These are phyloP conservation scores for Chaetomiaceae sp. DNA, from an alignment of 2,329 filamentous ascomycete genomes.

Conservation along the genomic window DNA sequence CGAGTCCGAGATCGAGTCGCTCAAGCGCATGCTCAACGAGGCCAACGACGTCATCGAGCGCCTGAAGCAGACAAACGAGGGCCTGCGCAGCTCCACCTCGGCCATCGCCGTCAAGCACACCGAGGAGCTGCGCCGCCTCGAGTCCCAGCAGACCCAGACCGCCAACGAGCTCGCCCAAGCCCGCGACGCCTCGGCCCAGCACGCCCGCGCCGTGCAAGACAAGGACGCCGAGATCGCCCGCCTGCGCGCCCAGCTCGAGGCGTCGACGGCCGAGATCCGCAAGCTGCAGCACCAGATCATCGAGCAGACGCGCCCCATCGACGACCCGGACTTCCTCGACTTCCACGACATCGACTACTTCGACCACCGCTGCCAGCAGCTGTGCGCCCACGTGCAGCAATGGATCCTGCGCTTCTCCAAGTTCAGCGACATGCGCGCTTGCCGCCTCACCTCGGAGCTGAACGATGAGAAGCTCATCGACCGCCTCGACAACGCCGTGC, in stretches of 20 bases:
- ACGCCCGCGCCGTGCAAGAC: conserved; percentile 62
- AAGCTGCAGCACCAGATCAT: conserved; percentile 56
- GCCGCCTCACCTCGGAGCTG: conserved; percentile 76
- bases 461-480: conserved; percentile 91
- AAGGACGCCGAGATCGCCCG: conserved; percentile 80
- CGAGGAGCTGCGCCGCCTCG: conserved; percentile 62
- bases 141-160: conserved; percentile 61
- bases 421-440: conserved; percentile 87
- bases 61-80: conserved; percentile 76
- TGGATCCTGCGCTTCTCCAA: conserved; percentile 98
- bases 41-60: conserved; percentile 77
- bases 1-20: conserved; percentile 78
- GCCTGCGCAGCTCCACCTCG: conserved; percentile 70
- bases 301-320: conserved; percentile 47
- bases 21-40: conserved; percentile 73
- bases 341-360: conserved; percentile 92
- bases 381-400: conserved; percentile 93
- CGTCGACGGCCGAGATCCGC: conserved; percentile 59
- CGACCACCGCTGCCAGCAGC: conserved; percentile 84
- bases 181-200: conserved; percentile 58
- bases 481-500: conserved; percentile 85
- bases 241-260: conserved; percentile 72
- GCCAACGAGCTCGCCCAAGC: conserved; percentile 65
- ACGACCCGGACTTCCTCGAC: conserved; percentile 61
- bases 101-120: conserved; percentile 72